phyloP scores from a whole-genome alignment of 768 basidiomycete genomes.

The Lentinula aciculospora region DNA sequence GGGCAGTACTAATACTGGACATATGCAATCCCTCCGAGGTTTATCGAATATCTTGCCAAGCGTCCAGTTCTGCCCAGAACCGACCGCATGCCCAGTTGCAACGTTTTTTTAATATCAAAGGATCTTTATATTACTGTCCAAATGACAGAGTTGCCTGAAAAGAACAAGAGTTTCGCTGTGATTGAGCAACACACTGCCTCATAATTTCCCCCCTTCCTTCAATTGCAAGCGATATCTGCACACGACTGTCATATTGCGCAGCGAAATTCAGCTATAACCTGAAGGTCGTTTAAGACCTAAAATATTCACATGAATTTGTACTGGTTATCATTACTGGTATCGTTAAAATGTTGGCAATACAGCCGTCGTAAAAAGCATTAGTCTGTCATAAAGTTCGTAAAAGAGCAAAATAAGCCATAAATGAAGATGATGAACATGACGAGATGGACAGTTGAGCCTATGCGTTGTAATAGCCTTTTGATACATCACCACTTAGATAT shows the following conservation, averaged over 20 bases:
- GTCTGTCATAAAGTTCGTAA: conserved; percentile 10
- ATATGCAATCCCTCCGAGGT: background rate
- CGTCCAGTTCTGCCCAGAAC: background rate
- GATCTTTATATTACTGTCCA: background rate
- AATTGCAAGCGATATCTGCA: background rate
- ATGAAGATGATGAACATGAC: conserved; percentile 20
- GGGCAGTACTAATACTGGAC: no score
- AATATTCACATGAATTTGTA: background rate
- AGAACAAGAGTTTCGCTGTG: background rate
- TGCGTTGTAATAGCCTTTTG: conserved; percentile 48
- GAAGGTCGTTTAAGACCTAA: background rate
- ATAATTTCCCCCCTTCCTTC: no score
- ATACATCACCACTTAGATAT: conserved; percentile 16
- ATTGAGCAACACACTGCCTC: background rate
- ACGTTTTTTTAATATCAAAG: conserved; percentile 43
- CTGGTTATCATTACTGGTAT: no score
- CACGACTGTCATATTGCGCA: background rate
- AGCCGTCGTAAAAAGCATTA: conserved; percentile 12
- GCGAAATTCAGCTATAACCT: no score
- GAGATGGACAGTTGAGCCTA: conserved; percentile 22
- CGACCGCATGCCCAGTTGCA: conserved; percentile 20
- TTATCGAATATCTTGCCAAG: background rate
- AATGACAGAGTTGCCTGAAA: background rate
- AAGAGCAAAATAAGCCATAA: background rate
- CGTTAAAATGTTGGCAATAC: background rate